Conservation (phyloP, 257 asterid species). For the Nicotiana noctiflora region DNA sequence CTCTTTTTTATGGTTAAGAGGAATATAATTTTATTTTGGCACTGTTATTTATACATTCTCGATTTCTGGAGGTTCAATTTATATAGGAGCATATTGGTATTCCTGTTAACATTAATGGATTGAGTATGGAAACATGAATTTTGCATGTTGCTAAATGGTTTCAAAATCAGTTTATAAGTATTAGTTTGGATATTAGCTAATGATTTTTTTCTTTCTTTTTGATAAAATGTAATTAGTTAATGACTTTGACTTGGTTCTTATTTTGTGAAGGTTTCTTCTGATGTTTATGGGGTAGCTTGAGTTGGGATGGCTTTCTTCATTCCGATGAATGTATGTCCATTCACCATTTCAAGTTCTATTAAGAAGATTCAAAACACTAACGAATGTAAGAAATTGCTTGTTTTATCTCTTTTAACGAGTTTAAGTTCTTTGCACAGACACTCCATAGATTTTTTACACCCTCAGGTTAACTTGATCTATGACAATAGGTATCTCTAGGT, state of each 20-base stretch:
- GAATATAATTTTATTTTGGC: neutral
- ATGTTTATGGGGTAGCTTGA: conserved; percentile 11
- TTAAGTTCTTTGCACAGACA: no score
- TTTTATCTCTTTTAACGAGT: neutral
- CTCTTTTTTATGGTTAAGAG: neutral
- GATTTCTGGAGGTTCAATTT: no score
- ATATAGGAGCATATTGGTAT: neutral
- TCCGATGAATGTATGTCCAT: conserved; percentile 19
- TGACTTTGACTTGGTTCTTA: neutral
- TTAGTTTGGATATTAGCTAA: neutral
- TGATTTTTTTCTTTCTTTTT: neutral
- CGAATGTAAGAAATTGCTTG: conserved; percentile 15
- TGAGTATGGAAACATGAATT: neutral
- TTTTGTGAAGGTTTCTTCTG: neutral
- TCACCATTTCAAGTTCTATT: conserved; percentile 22
- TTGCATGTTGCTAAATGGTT: neutral
- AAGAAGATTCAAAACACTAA: conserved; percentile 9
- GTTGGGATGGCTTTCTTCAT: conserved; percentile 13
- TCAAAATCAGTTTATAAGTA: neutral
- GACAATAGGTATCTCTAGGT: no score
- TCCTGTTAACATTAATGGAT: neutral
- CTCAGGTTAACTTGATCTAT: no score
- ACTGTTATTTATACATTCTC: neutral
- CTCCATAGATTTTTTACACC: no score
- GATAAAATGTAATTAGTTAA: neutral